Evolutionary conservation across 108 stramenopile genomes (phyloP), one percentile per base, ranked within the genome.

Genomic region (Nannochloropsis salina): DNA sequence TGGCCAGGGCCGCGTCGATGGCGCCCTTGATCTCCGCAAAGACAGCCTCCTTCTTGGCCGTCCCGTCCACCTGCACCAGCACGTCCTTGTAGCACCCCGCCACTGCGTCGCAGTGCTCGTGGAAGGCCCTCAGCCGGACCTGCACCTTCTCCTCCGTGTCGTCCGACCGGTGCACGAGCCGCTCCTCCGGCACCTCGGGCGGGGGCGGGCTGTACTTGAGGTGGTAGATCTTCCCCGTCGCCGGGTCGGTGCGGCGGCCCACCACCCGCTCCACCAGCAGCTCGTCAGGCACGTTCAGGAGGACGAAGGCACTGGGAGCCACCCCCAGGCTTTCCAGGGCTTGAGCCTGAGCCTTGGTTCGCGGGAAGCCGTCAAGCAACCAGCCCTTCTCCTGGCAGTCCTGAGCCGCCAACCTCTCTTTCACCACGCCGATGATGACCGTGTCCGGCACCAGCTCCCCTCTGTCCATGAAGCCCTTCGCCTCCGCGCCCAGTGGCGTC

Each of bases 281-380:
- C 82, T 92, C 92, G 83, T 99, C 97, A 10, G 96, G 96, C 42
- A 99, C 98, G 84, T 97, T 92, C 40, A 99, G 90, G 81, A 97
- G 93, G 44, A 99, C 80, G 90, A 99, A 97, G 82, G 94, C 92
- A 88, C 97, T 94, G 31, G 96, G 93, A 47, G 86, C 45, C 80
- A 96, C 88, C 43, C 97, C 98, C 82, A 43, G 82, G 8, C n/a
- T 83, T 81, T 84, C 2, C 81, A 85, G 12, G 12, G 80, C 18
- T 8, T 85, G 12, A 12, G 87, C 88, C 91, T 98, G 97, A 6
- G 94, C 95, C 42, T 90, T 92, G 6, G 98, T 99, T 22, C 98
- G 94, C 5, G 98, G 98, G 90, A 98, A 98, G 21, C 98, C 98
- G 86, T 99, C 98, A 21, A 99, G 92, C 82, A 99, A 93, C 96